Percentiles rank a stretch among this genome's conserved stretches.
These are phyloP conservation scores for Triglochin maritima DNA, from an alignment of 106 monocot genomes.

Conservation along the genomic window DNA sequence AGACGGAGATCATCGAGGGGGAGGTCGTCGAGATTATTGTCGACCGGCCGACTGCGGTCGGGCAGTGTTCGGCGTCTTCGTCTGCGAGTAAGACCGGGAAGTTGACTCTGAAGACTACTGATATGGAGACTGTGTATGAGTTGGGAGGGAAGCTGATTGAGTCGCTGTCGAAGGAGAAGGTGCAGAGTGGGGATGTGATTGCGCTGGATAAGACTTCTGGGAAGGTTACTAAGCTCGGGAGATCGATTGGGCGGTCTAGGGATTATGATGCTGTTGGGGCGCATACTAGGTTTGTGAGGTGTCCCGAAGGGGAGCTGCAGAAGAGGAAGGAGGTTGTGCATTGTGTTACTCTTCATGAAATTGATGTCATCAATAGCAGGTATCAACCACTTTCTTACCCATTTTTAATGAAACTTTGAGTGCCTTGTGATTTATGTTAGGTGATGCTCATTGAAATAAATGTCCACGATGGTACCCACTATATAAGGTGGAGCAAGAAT, in stretches of 20 bases:
- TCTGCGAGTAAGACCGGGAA: constrained; percentile 20
- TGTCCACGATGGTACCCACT: too few species aligned
- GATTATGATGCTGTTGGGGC: constrained; percentile 37
- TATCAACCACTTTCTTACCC: constrained; percentile 5
- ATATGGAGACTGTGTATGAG: constrained; percentile 50
- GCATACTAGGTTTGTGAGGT: constrained; percentile 71
- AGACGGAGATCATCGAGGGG: constrained; percentile 96
- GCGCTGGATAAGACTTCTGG: constrained; percentile 18
- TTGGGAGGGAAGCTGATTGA: constrained; percentile 92
- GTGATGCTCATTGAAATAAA: too few species aligned
- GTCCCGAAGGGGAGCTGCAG: constrained; percentile 90
- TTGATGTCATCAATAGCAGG: constrained; percentile 99
- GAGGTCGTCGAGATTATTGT: constrained; percentile 89
- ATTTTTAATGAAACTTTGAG: not conserved
- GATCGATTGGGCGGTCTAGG: constrained; percentile 18
- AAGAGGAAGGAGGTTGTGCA: constrained; percentile 94
- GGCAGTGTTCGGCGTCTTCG: constrained; percentile 4
- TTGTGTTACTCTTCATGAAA: constrained; percentile 38
- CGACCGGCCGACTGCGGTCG: constrained; percentile 50
- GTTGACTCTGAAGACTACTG: constrained; percentile 27
- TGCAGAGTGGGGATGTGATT: constrained; percentile 51
- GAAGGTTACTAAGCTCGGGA: constrained; percentile 27
- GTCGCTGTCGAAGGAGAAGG: constrained; percentile 79
- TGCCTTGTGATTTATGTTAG: not conserved
- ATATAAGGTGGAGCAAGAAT: too few species aligned